These are phyloP conservation scores for Populus simonii DNA, from an alignment of 345 rosid genomes.

Conservation along the genomic window DNA sequence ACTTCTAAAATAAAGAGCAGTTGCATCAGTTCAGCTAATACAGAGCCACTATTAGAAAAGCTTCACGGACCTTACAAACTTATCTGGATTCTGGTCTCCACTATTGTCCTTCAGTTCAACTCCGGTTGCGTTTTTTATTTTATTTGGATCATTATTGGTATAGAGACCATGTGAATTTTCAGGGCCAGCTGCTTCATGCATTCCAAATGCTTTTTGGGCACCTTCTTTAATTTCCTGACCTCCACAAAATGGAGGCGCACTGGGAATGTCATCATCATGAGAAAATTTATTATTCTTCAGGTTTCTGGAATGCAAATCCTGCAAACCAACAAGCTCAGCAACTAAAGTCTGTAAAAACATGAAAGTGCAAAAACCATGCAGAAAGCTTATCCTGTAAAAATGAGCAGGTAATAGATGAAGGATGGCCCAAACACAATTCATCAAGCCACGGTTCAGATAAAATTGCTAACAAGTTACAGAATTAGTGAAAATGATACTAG, in stretches of 20 bases:
- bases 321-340: slow-evolving; percentile 15
- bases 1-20: background rate
- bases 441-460: background rate
- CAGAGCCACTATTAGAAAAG: slow-evolving; percentile 1
- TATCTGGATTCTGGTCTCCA: slow-evolving; percentile 42
- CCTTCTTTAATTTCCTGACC: slow-evolving; percentile 47
- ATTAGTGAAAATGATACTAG: background rate
- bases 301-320: slow-evolving; percentile 46
- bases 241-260: slow-evolving; percentile 78
- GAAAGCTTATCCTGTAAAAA: background rate
- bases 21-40: background rate
- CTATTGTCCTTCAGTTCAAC: slow-evolving; percentile 33
- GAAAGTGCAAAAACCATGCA: background rate
- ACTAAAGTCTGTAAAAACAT: background rate
- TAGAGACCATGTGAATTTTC: slow-evolving; percentile 21
- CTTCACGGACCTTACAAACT: slow-evolving; percentile 50
- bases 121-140: slow-evolving; percentile 24
- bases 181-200: slow-evolving; percentile 11
- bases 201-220: slow-evolving; percentile 26
- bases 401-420: background rate
- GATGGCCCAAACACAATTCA: background rate
- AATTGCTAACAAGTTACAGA: background rate
- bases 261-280: slow-evolving; percentile 63
- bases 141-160: slow-evolving; percentile 28
- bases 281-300: slow-evolving; percentile 34